These are phyloP conservation scores for Solanum pinnatisectum DNA, from an alignment of 257 asterid species.

Conservation along the genomic window DNA sequence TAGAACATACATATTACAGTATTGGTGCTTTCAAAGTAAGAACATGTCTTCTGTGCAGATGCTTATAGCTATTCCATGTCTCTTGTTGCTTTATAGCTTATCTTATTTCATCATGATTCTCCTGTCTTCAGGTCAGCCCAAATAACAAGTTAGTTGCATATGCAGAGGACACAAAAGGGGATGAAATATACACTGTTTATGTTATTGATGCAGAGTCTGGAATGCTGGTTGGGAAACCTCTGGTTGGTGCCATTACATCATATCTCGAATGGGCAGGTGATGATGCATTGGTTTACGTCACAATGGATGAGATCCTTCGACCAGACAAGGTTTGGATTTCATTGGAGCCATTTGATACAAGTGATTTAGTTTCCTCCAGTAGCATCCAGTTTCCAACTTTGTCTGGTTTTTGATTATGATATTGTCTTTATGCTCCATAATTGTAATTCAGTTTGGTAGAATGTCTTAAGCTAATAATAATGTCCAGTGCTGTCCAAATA, in stretches of 20 bases:
- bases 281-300: conserved; percentile 66
- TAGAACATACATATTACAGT: conserved; percentile 46
- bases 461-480: neutral
- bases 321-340: conserved; percentile 69
- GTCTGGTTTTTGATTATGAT: neutral
- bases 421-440: neutral
- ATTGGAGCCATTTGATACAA: neutral
- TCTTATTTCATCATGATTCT: neutral
- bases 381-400: neutral
- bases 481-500: neutral
- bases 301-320: conserved; percentile 85
- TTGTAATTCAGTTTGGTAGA: neutral
- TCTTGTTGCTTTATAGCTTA: neutral
- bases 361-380: neutral
- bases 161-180: conserved; percentile 91
- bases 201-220: conserved; percentile 75
- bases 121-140: conserved; percentile 62
- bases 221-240: conserved; percentile 56
- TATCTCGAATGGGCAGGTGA: conserved; percentile 84
- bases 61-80: neutral
- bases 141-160: conserved; percentile 75
- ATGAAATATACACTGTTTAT: conserved; percentile 73
- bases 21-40: conserved; percentile 72
- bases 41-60: neutral
- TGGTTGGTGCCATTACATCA: conserved; percentile 49